Percentiles rank a stretch among this genome's conserved stretches.
These are phyloP conservation scores for Rhodosporidiobolus odoratus DNA, from an alignment of 768 basidiomycete genomes.

Conservation along the genomic window DNA sequence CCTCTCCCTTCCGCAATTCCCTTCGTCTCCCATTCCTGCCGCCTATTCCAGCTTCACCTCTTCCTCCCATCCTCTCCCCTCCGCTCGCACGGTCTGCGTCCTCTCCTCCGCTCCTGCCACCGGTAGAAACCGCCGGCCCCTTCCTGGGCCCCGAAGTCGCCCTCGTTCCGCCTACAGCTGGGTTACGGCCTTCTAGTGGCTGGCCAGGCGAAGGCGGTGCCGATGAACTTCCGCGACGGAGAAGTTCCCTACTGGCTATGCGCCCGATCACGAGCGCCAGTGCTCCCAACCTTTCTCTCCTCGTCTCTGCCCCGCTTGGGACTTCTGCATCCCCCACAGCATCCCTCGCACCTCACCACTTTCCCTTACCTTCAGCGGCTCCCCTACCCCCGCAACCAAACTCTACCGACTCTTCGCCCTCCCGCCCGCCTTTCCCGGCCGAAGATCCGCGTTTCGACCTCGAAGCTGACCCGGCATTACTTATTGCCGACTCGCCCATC, in stretches of 20 bases:
- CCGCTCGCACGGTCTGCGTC: slow-evolving; percentile 8
- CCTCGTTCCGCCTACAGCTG: slow-evolving; percentile 9
- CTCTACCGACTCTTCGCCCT: neutral
- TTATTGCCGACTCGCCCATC: neutral
- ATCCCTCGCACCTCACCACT: neutral
- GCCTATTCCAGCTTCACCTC: slow-evolving; percentile 24
- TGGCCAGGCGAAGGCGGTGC: neutral
- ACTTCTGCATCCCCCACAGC: neutral
- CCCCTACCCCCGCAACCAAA: neutral
- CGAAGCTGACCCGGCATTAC: slow-evolving; percentile 8
- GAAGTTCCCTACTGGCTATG: neutral
- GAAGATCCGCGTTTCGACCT: slow-evolving; percentile 4
- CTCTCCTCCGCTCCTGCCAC: slow-evolving; percentile 25
- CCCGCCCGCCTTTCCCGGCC: neutral
- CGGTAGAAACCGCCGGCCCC: slow-evolving; percentile 2
- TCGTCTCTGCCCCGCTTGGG: slow-evolving; percentile 4
- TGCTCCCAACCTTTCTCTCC: slow-evolving; percentile 24
- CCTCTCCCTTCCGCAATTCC: slow-evolving; percentile 10
- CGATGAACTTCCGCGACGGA: neutral
- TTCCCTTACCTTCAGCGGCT: neutral
- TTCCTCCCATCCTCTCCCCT: slow-evolving; percentile 19
- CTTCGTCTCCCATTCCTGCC: slow-evolving; percentile 26
- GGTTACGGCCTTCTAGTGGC: neutral
- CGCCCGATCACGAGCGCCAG: neutral
- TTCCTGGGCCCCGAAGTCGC: slow-evolving; percentile 3